phyloP scores from a whole-genome alignment of 495 filamentous ascomycete species.

The Penicillium cataractarum region DNA sequence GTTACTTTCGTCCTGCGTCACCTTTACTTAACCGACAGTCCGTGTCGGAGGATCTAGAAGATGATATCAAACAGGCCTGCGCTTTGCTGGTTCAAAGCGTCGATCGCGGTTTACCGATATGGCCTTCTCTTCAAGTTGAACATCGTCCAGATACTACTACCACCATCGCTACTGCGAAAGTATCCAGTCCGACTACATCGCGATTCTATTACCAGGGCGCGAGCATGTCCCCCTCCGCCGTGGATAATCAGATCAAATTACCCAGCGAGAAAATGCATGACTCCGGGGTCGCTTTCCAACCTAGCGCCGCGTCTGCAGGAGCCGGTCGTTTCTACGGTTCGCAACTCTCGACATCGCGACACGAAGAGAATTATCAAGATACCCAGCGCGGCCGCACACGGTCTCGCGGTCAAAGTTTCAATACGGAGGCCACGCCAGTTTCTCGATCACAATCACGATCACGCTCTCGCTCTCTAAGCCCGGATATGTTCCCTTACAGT shows the following conservation, averaged over 20 bases:
- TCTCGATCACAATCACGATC: background rate
- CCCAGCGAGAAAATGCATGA: constrained; percentile 7
- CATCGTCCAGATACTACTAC: background rate
- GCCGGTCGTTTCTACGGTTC: constrained; percentile 26
- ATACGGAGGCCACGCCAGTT: constrained; percentile 12
- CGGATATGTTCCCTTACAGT: constrained; percentile 27
- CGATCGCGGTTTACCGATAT: constrained; percentile 30
- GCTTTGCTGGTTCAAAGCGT: constrained; percentile 29
- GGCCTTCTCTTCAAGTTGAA: constrained; percentile 13
- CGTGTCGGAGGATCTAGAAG: constrained; percentile 27
- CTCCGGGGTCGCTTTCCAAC: constrained; percentile 14
- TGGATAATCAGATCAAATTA: background rate
- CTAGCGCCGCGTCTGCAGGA: constrained; percentile 3
- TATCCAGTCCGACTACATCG: background rate
- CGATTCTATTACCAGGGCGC: constrained; percentile 1
- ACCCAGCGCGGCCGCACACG: constrained; percentile 7
- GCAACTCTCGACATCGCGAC: constrained; percentile 15
- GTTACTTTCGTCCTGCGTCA: constrained; percentile 28
- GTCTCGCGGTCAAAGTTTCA: constrained; percentile 16
- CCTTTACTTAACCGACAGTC: constrained; percentile 27
- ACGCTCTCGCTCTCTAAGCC: constrained; percentile 22
- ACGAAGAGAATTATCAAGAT: background rate
- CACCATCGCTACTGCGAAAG: constrained; percentile 6
- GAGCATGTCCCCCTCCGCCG: constrained; percentile 3
- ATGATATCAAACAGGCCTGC: constrained; percentile 31